phyloP scores from a whole-genome alignment of 768 basidiomycete species.

The Lepiota venenata region DNA sequence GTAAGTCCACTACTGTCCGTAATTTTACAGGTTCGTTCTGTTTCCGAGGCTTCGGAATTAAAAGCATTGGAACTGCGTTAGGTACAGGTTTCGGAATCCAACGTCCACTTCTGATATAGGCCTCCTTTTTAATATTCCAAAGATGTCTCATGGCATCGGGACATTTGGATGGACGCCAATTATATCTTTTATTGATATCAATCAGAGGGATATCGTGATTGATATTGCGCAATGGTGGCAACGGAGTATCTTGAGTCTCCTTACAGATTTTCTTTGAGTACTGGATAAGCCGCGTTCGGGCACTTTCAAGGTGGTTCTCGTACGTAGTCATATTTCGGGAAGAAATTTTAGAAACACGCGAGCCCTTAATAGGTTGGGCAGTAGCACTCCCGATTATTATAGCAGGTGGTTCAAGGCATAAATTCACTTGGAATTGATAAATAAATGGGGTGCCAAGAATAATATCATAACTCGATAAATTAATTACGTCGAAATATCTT shows the following conservation, averaged over 20 bases:
- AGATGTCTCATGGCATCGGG: conserved; percentile 21
- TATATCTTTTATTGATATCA: background rate
- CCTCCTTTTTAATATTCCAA: conserved; percentile 24
- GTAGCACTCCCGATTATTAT: too few relatives aligned
- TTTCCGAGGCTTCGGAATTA: conserved; percentile 27
- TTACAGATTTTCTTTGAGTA: background rate
- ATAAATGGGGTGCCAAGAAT: too few relatives aligned
- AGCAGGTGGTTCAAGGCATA: too few relatives aligned
- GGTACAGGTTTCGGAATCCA: conserved; percentile 27
- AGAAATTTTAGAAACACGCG: too few relatives aligned
- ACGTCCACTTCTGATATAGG: conserved; percentile 20
- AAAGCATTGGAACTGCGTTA: conserved; percentile 31
- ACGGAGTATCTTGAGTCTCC: background rate
- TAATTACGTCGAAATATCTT: too few relatives aligned
- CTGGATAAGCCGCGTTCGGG: too few relatives aligned
- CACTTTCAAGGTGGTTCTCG: too few relatives aligned
- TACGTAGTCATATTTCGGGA: too few relatives aligned
- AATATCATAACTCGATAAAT: too few relatives aligned
- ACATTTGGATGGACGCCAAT: conserved; percentile 2
- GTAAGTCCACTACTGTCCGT: conserved; percentile 30
- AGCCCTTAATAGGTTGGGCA: too few relatives aligned
- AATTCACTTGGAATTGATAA: too few relatives aligned
- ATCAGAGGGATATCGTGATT: conserved; percentile 12
- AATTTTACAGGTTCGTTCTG: conserved; percentile 16
- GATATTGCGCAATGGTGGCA: conserved; percentile 9